A percentile compares a stretch with the other conserved stretches of the same genome.
Conservation (phyloP, 768 basidiomycete species). For the Lactifluus subvellereus region DNA sequence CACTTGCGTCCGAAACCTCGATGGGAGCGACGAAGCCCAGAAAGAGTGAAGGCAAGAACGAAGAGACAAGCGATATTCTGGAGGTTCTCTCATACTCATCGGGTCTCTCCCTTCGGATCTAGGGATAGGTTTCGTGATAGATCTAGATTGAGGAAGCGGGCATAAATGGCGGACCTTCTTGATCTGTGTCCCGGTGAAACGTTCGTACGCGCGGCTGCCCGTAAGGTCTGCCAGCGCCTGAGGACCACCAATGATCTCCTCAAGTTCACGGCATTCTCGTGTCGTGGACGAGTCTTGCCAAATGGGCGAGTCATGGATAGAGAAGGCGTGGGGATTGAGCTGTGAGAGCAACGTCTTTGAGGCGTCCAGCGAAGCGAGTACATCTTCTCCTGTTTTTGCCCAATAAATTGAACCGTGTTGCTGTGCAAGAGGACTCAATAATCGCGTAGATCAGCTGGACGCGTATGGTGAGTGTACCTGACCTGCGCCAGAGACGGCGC, state of each 20-base stretch:
- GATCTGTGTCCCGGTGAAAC: slow-evolving; percentile 87
- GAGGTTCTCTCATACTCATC: slow-evolving; percentile 53
- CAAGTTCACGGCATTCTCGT: slow-evolving; percentile 62
- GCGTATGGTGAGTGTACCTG: slow-evolving; percentile 45
- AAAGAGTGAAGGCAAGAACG: slow-evolving; percentile 79
- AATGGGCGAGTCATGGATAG: slow-evolving; percentile 63
- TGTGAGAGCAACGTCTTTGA: slow-evolving; percentile 49
- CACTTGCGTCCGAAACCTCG: slow-evolving; percentile 84
- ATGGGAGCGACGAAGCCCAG: slow-evolving; percentile 71
- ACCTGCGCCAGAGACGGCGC: slow-evolving; percentile 69
- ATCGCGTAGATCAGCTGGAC: neutral
- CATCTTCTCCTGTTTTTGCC: slow-evolving; percentile 48
- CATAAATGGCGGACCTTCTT: slow-evolving; percentile 47
- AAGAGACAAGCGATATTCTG: slow-evolving; percentile 74
- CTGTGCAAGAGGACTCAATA: slow-evolving; percentile 32
- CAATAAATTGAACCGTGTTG: slow-evolving; percentile 89
- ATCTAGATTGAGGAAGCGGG: neutral
- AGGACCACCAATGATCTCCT: slow-evolving; percentile 61
- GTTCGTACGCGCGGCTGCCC: slow-evolving; percentile 79
- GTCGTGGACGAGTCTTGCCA: slow-evolving; percentile 92
- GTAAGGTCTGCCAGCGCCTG: slow-evolving; percentile 68
- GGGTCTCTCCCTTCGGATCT: slow-evolving; percentile 55
- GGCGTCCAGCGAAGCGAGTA: slow-evolving; percentile 51
- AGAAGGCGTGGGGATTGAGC: slow-evolving; percentile 59
- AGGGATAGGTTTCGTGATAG: neutral